Base-by-base conservation (phyloP, 2,329 filamentous ascomycete species). In the Diaporthe citrichinensis region DNA sequence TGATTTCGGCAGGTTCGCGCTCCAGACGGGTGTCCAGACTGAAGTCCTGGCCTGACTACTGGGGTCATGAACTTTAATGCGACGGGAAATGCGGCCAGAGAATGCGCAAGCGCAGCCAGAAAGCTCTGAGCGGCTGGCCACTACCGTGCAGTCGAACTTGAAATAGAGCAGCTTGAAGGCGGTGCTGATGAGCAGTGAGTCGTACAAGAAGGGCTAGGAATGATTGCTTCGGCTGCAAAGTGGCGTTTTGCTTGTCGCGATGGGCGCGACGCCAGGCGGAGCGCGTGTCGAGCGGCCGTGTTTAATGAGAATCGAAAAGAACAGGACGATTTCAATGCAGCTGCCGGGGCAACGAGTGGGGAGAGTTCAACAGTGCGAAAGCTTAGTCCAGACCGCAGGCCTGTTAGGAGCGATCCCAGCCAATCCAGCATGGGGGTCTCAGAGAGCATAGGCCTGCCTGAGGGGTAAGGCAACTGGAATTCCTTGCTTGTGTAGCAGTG, bases 261-360 rank as follows among this genome's bases (percentile, higher is more conserved):
- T 17, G 44, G 36, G 15, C 46, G 25, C 55, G 57, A 31, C 6
- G 53, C 71, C 61, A 58, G 49, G 41, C 31, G 72, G 41, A 65
- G 71, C 71, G 31, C 58, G 65, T 68, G 20, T 69, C 49, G 5
- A 62, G 25, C 39, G 34, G 75, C 25, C 67, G 75, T 68, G 74
- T 31, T 61, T 73, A 36, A 62, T 55, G 51, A 49, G 31, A 39
- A 25, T 28, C 34, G 28, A 44, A 34, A 62, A 61, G 67, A 74
- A 20, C 44, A 36, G 10, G 53, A 25, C 49, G 41, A 41, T 14
- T 57, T 25, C 58, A 25, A 41, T 55, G 28, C 51, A 73, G 75
- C 72, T 74, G 58, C 75, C 53, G 51, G 41, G 71, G 71, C 74
- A 73, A 76, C 74, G 61, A 55, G 34, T 57, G 58, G 59, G 49